phyloP scores from a whole-genome alignment of 2,329 filamentous ascomycete species.

The Talaromyces sp. region DNA sequence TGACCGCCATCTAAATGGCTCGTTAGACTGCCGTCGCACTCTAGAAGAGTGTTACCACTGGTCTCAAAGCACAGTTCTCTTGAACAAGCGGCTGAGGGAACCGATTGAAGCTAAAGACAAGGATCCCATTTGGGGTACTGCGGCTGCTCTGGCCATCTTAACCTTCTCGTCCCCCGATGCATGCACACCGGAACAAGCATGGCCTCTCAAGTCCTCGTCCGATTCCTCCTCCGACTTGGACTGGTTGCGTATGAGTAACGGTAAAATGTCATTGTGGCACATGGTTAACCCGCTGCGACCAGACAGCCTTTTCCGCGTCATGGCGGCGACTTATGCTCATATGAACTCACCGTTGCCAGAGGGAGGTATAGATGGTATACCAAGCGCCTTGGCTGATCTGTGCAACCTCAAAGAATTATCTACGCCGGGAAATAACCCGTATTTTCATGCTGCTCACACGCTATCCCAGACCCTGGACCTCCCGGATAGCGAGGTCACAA shows the following conservation, averaged over 20 bases:
- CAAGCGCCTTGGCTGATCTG: constrained; percentile 15
- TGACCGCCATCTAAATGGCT: constrained; percentile 12
- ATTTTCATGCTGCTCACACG: constrained; percentile 36
- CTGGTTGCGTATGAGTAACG: constrained; percentile 56
- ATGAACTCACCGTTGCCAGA: constrained; percentile 32
- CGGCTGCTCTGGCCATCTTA: constrained; percentile 39
- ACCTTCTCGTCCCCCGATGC: constrained; percentile 40
- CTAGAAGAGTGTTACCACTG: constrained; percentile 43
- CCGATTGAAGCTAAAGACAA: constrained; percentile 33
- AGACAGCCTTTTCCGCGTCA: constrained; percentile 44
- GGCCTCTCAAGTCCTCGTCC: constrained; percentile 48
- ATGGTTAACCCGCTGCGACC: constrained; percentile 46
- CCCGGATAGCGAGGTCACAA: constrained; percentile 18
- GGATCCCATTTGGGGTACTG: constrained; percentile 47
- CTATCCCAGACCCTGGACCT: constrained; percentile 28
- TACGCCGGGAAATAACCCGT: constrained; percentile 32
- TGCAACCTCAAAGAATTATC: constrained; percentile 26
- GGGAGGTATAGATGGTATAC: constrained; percentile 19
- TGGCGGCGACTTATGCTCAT: constrained; percentile 28
- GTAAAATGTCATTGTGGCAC: constrained; percentile 53
- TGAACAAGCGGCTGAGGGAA: constrained; percentile 34
- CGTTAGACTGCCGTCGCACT: constrained; percentile 19
- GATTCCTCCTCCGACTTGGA: constrained; percentile 44
- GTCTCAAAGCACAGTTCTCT: constrained; percentile 37
- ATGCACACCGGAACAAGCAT: constrained; percentile 43